These are phyloP conservation scores for Durusdinium trenchii DNA, from an alignment of 73 alveolate genomes.

Conservation along the genomic window DNA sequence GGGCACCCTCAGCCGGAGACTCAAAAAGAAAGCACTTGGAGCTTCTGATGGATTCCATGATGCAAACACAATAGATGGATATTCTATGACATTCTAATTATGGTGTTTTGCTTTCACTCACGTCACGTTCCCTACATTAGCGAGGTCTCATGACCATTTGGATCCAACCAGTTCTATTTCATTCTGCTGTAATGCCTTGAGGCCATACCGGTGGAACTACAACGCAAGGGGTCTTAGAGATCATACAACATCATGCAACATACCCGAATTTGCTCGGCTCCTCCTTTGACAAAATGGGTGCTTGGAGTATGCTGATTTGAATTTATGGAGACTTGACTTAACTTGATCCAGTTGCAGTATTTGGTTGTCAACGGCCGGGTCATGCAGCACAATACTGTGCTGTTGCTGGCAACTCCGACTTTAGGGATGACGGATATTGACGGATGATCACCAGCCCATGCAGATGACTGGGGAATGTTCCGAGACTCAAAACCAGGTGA, in stretches of 20 bases:
- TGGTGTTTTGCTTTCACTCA: neutral
- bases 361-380: neutral
- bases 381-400: neutral
- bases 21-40: neutral
- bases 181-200: neutral
- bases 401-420: neutral
- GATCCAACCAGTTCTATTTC: too few relatives aligned
- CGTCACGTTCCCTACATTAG: too few relatives aligned
- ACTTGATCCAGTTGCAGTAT: too few relatives aligned
- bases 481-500: neutral
- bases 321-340: too few relatives aligned
- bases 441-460: too few relatives aligned
- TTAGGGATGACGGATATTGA: neutral
- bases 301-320: too few relatives aligned
- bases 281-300: too few relatives aligned
- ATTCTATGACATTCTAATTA: neutral
- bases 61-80: neutral
- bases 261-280: too few relatives aligned
- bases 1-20: constrained; percentile 60
- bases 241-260: neutral
- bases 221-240: neutral
- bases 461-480: neutral
- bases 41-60: neutral
- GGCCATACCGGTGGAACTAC: constrained; percentile 74
- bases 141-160: too few relatives aligned